A percentile compares a stretch with the other conserved stretches of the same genome.
These are phyloP conservation scores for Paecilomyces variotii DNA, from an alignment of 2,329 filamentous ascomycete species.

Conservation along the genomic window DNA sequence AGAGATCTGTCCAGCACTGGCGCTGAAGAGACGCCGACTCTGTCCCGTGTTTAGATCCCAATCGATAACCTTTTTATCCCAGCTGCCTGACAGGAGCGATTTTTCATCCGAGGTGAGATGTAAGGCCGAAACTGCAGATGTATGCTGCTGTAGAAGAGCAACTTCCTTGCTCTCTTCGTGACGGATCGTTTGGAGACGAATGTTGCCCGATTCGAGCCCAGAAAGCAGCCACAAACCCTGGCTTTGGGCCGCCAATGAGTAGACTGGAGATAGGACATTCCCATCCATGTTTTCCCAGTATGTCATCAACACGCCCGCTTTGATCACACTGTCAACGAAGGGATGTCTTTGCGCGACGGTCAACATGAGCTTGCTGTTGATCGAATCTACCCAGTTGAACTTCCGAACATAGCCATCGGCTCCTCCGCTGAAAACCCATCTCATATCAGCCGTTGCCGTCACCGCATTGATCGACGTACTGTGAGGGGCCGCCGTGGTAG, in stretches of 20 bases:
- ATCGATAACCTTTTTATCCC: constrained; percentile 90
- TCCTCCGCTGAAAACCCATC: constrained; percentile 90
- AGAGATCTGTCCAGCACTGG: constrained; percentile 75
- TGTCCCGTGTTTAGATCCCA: constrained; percentile 91
- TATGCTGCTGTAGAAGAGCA: constrained; percentile 70
- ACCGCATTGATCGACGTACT: constrained; percentile 93
- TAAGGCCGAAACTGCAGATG: constrained; percentile 83
- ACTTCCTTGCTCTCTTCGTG: constrained; percentile 94
- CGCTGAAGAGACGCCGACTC: constrained; percentile 65
- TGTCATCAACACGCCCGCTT: constrained; percentile 85
- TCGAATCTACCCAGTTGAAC: constrained; percentile 90
- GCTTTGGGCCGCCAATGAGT: constrained; percentile 85
- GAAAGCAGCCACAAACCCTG: constrained; percentile 87
- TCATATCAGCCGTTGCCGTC: constrained; percentile 83
- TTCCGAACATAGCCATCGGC: constrained; percentile 94
- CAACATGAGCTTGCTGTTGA: constrained; percentile 86
- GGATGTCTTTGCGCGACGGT: constrained; percentile 94
- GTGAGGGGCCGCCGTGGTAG: constrained; percentile 92
- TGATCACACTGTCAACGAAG: constrained; percentile 94
- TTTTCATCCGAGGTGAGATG: constrained; percentile 75
- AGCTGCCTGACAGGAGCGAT: constrained; percentile 83
- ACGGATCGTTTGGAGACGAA: constrained; percentile 86
- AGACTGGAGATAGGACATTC: constrained; percentile 70
- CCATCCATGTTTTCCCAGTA: constrained; percentile 98
- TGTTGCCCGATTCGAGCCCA: constrained; percentile 80